Base-by-base conservation (phyloP, 2,329 filamentous ascomycete species). In the Xylariomycetidae sp. region DNA sequence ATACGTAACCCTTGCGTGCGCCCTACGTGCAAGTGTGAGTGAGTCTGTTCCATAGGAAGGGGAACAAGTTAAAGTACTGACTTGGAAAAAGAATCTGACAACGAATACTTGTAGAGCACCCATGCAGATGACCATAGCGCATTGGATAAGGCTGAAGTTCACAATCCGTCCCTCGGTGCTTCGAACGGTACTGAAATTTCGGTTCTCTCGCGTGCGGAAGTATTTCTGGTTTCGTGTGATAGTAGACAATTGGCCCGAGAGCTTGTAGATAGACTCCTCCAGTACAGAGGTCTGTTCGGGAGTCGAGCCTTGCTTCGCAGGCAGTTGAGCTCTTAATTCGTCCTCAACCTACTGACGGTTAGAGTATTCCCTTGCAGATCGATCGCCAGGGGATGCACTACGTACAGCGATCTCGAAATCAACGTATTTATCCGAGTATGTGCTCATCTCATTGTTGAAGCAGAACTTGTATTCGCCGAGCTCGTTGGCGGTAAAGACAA, bases 361-460 rank as follows among this genome's bases (percentile, higher is more conserved):
- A 16, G 12, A 48, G 41, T 37, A 47, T 39, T 14, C 18, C 20
- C 20, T 50, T 16, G 18, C 16, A n/a, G 35, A 39, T 17, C 18
- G 8, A 13, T 17, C 20, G 28, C 26, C 16, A 16, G 27, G 25
- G 20, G 25, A 31, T 26, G 20, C 33, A 65, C 83, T 42, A 69
- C n/a, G n/a, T n/a, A 92, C 90, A 42, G 89, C 77, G 57, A 98
- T 95, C 67, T 98, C 92, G 56, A 98, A 96, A 62, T 98, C 92
- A 45, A 98, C 89, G 59, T 88, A 81, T 69, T 98, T 98, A 67
- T 98, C 92, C 33, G 89, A 83, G 59, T 95, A 96, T 1, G 90
- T 97, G 57, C 86, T 94, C 85, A 98, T 95, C 58, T 92, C 85
- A 57, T 98, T 98, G 66, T 89, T 85, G 72, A 98, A 98, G 75